Percentiles rank a stretch among this genome's conserved stretches.
Evolutionary conservation across 2,329 filamentous ascomycete species (phyloP).

Genomic region (Coleophoma crateriformis): DNA sequence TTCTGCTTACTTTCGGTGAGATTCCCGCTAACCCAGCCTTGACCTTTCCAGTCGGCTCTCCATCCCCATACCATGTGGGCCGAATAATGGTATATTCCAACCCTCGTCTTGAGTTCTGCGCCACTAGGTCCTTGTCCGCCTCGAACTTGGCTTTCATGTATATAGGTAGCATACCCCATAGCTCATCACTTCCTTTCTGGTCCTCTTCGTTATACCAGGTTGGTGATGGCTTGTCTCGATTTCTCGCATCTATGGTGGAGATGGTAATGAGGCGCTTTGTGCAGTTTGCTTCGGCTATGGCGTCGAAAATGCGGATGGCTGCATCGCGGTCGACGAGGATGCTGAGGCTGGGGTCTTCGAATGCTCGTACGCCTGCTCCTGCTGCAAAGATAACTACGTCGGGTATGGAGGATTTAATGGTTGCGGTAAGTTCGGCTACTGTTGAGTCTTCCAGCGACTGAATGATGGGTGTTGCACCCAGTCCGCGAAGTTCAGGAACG

Average conservation of each 20-base stretch:
- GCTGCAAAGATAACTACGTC: slow-evolving; percentile 29
- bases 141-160: slow-evolving; percentile 37
- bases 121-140: slow-evolving; percentile 33
- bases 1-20: slow-evolving; percentile 29
- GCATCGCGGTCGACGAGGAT: slow-evolving; percentile 37
- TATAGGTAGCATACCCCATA: slow-evolving; percentile 32
- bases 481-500: slow-evolving; percentile 26
- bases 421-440: slow-evolving; percentile 30
- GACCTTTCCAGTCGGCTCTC: slow-evolving; percentile 31
- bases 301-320: slow-evolving; percentile 39
- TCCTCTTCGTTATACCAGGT: slow-evolving; percentile 38
- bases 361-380: slow-evolving; percentile 16
- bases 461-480: slow-evolving; percentile 36
- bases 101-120: slow-evolving; percentile 29
- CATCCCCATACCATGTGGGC: slow-evolving; percentile 33
- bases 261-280: slow-evolving; percentile 39
- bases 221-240: slow-evolving; percentile 31
- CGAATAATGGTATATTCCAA: slow-evolving; percentile 40
- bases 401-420: slow-evolving; percentile 28
- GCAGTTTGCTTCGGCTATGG: slow-evolving; percentile 29
- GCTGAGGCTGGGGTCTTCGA: slow-evolving; percentile 33
- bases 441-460: slow-evolving; percentile 34
- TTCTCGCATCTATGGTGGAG: slow-evolving; percentile 38
- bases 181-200: slow-evolving; percentile 26
- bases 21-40: slow-evolving; percentile 36